Evolutionary conservation across 2,329 filamentous ascomycete species (phyloP).

Genomic region (Penicillium polonicum): DNA sequence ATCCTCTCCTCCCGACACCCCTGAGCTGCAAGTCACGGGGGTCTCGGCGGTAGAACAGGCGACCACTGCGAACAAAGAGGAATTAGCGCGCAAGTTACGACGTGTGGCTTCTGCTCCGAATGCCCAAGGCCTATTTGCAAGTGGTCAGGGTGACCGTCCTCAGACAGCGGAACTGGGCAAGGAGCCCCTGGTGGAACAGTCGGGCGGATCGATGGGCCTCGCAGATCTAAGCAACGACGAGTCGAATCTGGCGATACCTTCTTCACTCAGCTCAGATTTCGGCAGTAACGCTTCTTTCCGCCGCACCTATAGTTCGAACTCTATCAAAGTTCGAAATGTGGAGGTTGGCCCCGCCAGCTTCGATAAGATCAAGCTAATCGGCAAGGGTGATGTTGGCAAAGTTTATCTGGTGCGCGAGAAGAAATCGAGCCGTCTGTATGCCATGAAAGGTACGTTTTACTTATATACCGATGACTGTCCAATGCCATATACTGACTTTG

Average conservation of each 20-base stretch:
- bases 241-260: slow-evolving; percentile 32
- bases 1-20: slow-evolving; percentile 87
- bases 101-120: slow-evolving; percentile 96
- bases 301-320: slow-evolving; percentile 97
- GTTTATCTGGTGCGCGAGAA: slow-evolving; percentile 97
- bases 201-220: slow-evolving; percentile 54
- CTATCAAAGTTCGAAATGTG: slow-evolving; percentile 96
- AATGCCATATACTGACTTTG: slow-evolving; percentile 39
- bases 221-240: slow-evolving; percentile 45
- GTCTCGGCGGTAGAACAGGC: slow-evolving; percentile 66
- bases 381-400: slow-evolving; percentile 97
- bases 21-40: slow-evolving; percentile 70
- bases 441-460: slow-evolving; percentile 82
- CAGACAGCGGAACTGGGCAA: slow-evolving; percentile 84
- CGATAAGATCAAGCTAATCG: slow-evolving; percentile 99
- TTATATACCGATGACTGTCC: neutral
- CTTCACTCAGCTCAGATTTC: slow-evolving; percentile 51
- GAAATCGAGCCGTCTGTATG: slow-evolving; percentile 91
- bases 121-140: slow-evolving; percentile 83
- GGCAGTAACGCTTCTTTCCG: slow-evolving; percentile 73
- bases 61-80: slow-evolving; percentile 82
- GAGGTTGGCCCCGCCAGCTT: slow-evolving; percentile 95
- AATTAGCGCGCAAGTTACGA: slow-evolving; percentile 86
- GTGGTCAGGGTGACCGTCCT: slow-evolving; percentile 65
- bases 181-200: slow-evolving; percentile 66